Evolutionary conservation across 2,329 filamentous ascomycete species (phyloP).

Genomic region (Pseudogymnoascus sp.): DNA sequence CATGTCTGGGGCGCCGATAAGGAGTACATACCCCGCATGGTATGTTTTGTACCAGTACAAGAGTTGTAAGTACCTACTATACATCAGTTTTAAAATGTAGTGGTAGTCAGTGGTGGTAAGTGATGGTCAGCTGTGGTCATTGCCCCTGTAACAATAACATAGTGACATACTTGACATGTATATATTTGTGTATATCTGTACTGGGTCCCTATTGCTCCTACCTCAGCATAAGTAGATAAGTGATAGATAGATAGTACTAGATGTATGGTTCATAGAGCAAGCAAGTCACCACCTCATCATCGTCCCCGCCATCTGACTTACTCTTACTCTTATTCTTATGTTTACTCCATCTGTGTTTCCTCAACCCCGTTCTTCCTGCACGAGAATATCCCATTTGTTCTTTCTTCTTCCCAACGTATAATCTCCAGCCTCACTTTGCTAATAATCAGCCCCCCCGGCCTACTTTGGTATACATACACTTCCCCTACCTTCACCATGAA

Average conservation of each 20-base stretch:
- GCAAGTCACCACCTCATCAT: neutral
- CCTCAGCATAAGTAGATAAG: neutral
- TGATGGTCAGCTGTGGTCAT: neutral
- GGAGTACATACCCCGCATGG: constrained; percentile 2
- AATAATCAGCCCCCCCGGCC: neutral
- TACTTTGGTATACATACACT: neutral
- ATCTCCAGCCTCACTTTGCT: neutral
- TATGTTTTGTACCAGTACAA: neutral
- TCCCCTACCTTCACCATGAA: neutral
- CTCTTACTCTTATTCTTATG: neutral
- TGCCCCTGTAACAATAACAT: neutral
- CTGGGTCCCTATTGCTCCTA: neutral
- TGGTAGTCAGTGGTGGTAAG: neutral
- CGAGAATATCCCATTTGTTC: neutral
- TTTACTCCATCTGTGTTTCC: neutral
- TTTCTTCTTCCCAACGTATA: neutral
- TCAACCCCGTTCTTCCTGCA: neutral
- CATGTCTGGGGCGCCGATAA: neutral
- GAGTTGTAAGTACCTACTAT: neutral
- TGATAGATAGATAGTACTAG: constrained; percentile 1
- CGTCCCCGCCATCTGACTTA: neutral
- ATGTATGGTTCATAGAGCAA: too few relatives aligned
- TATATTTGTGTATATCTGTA: neutral
- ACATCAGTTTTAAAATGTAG: neutral
- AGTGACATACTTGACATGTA: neutral